Evolutionary conservation across 192 early-diverging fungal species (phyloP).

Genomic region (Backusella parvicylindrica): DNA sequence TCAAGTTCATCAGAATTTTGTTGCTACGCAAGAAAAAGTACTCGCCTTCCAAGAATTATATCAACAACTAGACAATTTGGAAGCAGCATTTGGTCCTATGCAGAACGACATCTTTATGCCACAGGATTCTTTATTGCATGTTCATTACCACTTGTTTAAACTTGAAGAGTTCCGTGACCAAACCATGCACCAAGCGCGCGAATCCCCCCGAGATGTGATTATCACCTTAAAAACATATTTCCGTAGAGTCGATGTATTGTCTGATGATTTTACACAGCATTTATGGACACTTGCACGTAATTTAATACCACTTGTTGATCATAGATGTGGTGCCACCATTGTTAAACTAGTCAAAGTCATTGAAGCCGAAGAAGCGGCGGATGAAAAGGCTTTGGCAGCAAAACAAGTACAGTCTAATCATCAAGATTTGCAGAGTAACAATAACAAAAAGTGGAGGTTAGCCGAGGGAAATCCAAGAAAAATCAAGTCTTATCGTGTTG

Average conservation of each 20-base stretch:
- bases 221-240: conserved; percentile 89
- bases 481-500: conserved; percentile 73
- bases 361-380: conserved; percentile 88
- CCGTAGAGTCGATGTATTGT: conserved; percentile 72
- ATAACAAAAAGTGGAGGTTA: conserved; percentile 38
- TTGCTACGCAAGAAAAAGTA: conserved; percentile 80
- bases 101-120: conserved; percentile 59
- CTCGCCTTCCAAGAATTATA: conserved; percentile 87
- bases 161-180: conserved; percentile 85
- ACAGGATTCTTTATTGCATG: conserved; percentile 73
- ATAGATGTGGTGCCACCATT: conserved; percentile 65
- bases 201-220: conserved; percentile 69
- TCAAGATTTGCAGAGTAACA: conserved; percentile 38
- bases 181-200: conserved; percentile 74
- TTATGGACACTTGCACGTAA: conserved; percentile 82
- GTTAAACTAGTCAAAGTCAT: conserved; percentile 92
- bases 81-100: conserved; percentile 68
- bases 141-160: conserved; percentile 87
- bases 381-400: conserved; percentile 64
- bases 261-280: conserved; percentile 81
- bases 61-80: conserved; percentile 70
- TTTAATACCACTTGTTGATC: conserved; percentile 76
- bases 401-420: conserved; percentile 43
- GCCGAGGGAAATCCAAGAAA: conserved; percentile 41
- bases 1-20: conserved; percentile 93